phyloP scores from a whole-genome alignment of 192 early-diverging fungal species.

The Coemansia asiatica region DNA sequence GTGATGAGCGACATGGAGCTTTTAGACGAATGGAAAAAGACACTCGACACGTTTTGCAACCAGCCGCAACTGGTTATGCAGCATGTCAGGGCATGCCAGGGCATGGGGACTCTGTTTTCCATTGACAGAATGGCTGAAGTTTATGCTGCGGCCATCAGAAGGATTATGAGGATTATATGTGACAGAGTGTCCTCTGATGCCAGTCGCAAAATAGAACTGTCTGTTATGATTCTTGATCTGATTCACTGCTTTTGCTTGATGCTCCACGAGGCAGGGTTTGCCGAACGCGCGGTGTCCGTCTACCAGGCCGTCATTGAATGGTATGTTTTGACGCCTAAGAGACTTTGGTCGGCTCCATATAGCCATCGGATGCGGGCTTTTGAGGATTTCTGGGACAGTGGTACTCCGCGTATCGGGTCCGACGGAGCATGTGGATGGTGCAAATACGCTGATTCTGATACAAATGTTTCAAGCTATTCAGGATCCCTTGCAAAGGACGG shows the following conservation, averaged over 20 bases:
- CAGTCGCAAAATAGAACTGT: not conserved
- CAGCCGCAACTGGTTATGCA: slow-evolving; percentile 14
- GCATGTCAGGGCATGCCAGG: slow-evolving; percentile 21
- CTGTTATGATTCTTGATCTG: slow-evolving; percentile 13
- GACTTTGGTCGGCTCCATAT: not conserved
- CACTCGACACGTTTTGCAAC: not conserved
- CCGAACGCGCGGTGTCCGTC: slow-evolving; percentile 18
- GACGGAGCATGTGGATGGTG: slow-evolving; percentile 25
- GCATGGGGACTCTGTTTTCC: slow-evolving; percentile 13
- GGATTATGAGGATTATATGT: slow-evolving; percentile 8
- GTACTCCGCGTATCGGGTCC: slow-evolving; percentile 20
- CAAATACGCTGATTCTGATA: not conserved
- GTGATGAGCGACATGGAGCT: slow-evolving; percentile 16
- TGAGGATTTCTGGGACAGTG: slow-evolving; percentile 38
- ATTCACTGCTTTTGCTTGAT: slow-evolving; percentile 30
- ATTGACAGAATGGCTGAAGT: slow-evolving; percentile 16
- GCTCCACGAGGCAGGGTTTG: slow-evolving; percentile 28
- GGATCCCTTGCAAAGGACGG: not conserved
- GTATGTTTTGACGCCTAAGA: slow-evolving; percentile 21
- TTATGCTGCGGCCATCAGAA: slow-evolving; percentile 17
- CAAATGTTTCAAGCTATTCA: not conserved
- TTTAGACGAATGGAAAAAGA: slow-evolving; percentile 20
- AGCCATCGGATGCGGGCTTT: slow-evolving; percentile 23
- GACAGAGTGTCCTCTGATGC: not conserved
- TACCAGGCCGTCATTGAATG: slow-evolving; percentile 43